Evolutionary conservation across 1,284 basidiomycete species (phyloP), one percentile per base, ranked within the genome.

Genomic region (Taiwanofungus camphoratus): DNA sequence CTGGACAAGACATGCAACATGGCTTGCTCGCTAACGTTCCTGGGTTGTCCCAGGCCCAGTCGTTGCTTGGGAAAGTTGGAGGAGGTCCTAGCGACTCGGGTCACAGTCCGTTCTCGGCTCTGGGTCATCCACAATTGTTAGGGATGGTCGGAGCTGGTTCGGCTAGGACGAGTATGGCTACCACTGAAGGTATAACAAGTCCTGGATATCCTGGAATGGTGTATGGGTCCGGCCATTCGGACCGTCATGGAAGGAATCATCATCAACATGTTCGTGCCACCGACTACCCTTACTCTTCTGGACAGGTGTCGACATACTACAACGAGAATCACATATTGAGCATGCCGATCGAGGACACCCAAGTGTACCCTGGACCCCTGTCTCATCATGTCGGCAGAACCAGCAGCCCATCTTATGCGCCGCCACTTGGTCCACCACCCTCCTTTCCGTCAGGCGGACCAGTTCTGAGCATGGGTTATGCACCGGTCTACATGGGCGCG

Each of bases 1-100:
- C 76, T 33, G 81, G 70, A 56, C 59, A 70, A 7, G 58, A 66
- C 30, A 20, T 81, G 6, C 55, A 66, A 24, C 22, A 26, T 3
- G 69, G 71, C 1, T 76, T 79, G 48, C 61, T 70, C 27, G 61
- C 63, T 27, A 59, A 69, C 31, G 68, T 82, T 32, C 79, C 80
- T 0, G 74, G 73, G 6, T 63, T 77, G 6, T 47, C 61, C 6
- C 46, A 46, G 39, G 51, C 45, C n/a, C 40, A 43, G 26, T 39
- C 45, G 12, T 40, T 49, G 31, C 41, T 49, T 12, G 44, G 37
- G 6, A 39, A 47, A 33, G 18, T 38, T 22, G 39, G 47, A 15
- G 23, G 27, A 4, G n/a, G 33, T 11, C 26, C 39, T 31, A 22
- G 42, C 22, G 12, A 12, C 5, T 7, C 27, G 9, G 19, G 26